These are phyloP conservation scores for Aegilops umbellulata DNA, from an alignment of 176 grass and related monocot species.

Conservation along the genomic window DNA sequence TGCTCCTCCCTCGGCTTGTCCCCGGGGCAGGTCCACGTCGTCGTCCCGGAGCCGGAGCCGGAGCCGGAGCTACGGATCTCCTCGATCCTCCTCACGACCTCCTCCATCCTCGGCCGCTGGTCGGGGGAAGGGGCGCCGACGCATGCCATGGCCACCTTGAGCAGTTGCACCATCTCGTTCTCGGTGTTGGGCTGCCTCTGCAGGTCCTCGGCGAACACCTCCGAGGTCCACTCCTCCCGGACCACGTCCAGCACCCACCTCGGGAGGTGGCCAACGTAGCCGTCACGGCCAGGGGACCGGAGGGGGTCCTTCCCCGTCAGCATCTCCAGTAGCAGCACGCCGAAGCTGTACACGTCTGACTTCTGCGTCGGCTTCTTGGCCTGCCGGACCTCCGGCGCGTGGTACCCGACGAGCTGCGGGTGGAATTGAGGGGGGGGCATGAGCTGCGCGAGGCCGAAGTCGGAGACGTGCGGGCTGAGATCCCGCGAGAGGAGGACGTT, in stretches of 20 bases:
- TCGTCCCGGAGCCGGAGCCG: background rate
- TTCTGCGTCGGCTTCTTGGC: slow-evolving; percentile 62
- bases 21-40: slow-evolving; percentile 27
- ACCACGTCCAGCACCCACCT: slow-evolving; percentile 91
- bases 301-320: slow-evolving; percentile 75
- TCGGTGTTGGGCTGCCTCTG: slow-evolving; percentile 63
- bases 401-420: slow-evolving; percentile 61
- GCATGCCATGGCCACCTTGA: slow-evolving; percentile 86
- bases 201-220: slow-evolving; percentile 91
- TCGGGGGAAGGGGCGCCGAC: slow-evolving; percentile 54
- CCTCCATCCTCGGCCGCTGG: slow-evolving; percentile 62
- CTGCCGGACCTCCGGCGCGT: slow-evolving; percentile 70
- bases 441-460: slow-evolving; percentile 64
- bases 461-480: slow-evolving; percentile 44
- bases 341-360: slow-evolving; percentile 80
- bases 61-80: slow-evolving; percentile 39
- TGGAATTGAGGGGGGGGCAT: slow-evolving; percentile 45
- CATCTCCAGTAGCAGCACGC: slow-evolving; percentile 59
- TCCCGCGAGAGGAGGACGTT: slow-evolving; percentile 77
- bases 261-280: slow-evolving; percentile 66
- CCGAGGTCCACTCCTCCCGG: slow-evolving; percentile 89
- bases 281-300: slow-evolving; percentile 52
- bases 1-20: slow-evolving; percentile 21
- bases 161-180: slow-evolving; percentile 93
- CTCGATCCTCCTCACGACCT: slow-evolving; percentile 71